Percentiles rank a stretch among this genome's conserved stretches.
Conservation (phyloP, 2,329 filamentous ascomycete species). For the Apiospora aurea region DNA sequence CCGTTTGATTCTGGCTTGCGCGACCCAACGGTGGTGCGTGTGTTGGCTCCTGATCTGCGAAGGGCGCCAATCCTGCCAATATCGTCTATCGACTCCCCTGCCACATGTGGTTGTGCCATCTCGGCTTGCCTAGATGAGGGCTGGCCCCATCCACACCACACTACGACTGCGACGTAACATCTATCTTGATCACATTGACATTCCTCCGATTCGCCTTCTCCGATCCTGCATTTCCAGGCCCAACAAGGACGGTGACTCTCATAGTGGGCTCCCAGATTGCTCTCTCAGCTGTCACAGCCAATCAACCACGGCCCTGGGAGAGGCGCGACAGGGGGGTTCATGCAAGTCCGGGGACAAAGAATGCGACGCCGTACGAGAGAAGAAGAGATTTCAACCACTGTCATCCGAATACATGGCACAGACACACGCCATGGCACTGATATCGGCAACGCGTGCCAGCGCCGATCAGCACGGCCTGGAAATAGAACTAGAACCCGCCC, state of each 20-base stretch:
- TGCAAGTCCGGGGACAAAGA: conserved; percentile 7
- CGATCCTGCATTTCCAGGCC: neutral
- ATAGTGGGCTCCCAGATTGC: neutral
- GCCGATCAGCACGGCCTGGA: conserved; percentile 11
- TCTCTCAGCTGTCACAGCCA: neutral
- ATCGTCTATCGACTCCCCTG: neutral
- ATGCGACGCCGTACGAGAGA: neutral
- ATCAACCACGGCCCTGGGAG: neutral
- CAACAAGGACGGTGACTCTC: conserved; percentile 8
- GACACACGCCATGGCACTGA: neutral
- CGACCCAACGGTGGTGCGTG: conserved; percentile 1
- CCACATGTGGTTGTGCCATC: neutral
- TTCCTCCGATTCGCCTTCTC: conserved; percentile 2
- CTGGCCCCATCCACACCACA: neutral
- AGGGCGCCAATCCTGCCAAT: neutral
- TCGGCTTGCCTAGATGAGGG: conserved; percentile 5
- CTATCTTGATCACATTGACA: conserved; percentile 16
- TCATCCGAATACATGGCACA: neutral
- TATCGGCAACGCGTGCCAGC: conserved; percentile 5
- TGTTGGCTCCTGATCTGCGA: neutral
- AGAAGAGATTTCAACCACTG: neutral
- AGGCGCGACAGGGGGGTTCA: neutral
- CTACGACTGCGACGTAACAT: neutral
- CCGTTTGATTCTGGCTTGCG: neutral
- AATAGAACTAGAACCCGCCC: neutral